phyloP scores from a whole-genome alignment of 306 rosid species.

The Phaseolus lunatus region DNA sequence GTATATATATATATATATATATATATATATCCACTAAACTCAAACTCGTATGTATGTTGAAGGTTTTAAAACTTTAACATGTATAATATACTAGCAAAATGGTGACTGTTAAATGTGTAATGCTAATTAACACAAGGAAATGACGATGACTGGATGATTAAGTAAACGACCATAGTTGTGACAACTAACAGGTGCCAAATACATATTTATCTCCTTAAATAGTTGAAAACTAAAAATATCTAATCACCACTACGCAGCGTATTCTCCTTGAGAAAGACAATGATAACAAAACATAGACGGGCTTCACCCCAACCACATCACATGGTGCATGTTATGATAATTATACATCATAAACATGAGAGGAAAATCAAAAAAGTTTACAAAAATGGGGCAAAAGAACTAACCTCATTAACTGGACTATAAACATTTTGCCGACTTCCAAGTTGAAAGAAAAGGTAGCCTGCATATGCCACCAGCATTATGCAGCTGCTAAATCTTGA shows the following conservation, averaged over 20 bases:
- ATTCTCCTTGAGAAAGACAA: background rate
- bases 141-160: background rate
- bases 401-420: conserved; percentile 66
- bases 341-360: conserved; percentile 6
- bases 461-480: conserved; percentile 83
- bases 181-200: background rate
- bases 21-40: conserved; percentile 13
- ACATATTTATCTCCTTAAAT: background rate
- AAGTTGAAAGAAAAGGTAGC: conserved; percentile 91
- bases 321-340: background rate
- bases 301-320: conserved; percentile 13
- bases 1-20: conserved; percentile 14
- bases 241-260: background rate
- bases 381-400: conserved; percentile 26
- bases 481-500: conserved; percentile 94
- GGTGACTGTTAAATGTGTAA: conserved; percentile 12
- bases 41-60: background rate
- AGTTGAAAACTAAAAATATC: conserved; percentile 5
- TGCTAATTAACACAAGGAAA: background rate
- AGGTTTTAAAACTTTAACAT: background rate
- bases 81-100: conserved; percentile 25
- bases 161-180: background rate
- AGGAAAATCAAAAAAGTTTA: background rate
- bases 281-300: background rate
- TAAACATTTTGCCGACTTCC: conserved; percentile 67